A percentile compares a stretch with the other conserved stretches of the same genome.
Evolutionary conservation across 108 stramenopile genomes (phyloP).

Genomic region (Nitzschia sp.): DNA sequence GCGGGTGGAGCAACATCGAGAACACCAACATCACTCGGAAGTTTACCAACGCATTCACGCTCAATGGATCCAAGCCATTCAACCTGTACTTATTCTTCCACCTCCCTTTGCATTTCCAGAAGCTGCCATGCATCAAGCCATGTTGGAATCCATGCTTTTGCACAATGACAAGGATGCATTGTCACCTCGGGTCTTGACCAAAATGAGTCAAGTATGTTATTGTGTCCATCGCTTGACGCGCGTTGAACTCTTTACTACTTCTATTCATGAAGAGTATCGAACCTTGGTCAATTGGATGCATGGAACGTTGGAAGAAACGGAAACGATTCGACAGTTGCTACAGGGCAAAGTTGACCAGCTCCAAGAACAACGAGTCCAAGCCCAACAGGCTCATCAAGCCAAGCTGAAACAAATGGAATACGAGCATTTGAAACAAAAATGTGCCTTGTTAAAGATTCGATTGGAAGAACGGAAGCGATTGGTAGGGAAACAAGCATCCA

Average conservation of each 20-base stretch:
- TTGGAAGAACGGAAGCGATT: too few relatives aligned
- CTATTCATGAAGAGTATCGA: constrained; percentile 1
- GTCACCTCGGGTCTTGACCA: neutral
- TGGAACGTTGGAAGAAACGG: neutral
- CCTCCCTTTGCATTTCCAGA: neutral
- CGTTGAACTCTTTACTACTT: neutral
- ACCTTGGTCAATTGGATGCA: neutral
- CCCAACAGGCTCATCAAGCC: neutral
- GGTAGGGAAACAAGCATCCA: too few relatives aligned
- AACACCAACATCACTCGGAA: too few relatives aligned
- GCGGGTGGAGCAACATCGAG: too few relatives aligned
- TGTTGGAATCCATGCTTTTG: neutral
- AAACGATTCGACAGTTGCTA: neutral
- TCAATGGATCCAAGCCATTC: too few relatives aligned
- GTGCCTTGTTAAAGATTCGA: too few relatives aligned
- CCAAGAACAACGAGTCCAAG: neutral
- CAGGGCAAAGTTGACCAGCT: neutral
- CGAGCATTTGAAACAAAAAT: too few relatives aligned
- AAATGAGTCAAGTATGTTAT: constrained; percentile 1
- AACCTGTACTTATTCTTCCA: too few relatives aligned
- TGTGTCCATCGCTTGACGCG: neutral
- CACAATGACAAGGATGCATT: too few relatives aligned
- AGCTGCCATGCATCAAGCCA: neutral
- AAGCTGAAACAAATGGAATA: too few relatives aligned
- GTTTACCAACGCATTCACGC: too few relatives aligned